Evolutionary conservation across 176 grass and related monocot species (phyloP).

Genomic region (Bromus sterilis): DNA sequence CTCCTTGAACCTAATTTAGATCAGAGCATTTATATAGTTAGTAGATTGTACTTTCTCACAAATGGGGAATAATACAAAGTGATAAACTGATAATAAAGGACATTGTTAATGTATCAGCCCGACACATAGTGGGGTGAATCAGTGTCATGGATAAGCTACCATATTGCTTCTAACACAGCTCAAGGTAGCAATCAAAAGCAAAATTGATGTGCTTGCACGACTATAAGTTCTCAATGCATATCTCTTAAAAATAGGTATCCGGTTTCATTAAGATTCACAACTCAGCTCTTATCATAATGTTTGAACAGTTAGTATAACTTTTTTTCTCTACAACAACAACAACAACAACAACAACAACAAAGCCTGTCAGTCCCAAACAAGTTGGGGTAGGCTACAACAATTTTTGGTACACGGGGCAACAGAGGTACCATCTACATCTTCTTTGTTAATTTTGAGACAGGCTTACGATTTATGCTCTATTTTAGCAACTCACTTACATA

Average conservation of each 20-base stretch:
- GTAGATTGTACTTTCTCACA: too few relatives aligned
- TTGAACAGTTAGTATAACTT: neutral
- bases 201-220: neutral
- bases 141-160: neutral
- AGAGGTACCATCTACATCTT: neutral
- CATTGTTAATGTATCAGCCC: neutral
- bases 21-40: neutral
- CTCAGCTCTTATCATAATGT: neutral
- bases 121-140: too few relatives aligned
- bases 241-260: neutral
- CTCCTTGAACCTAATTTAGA: neutral
- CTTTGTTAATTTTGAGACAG: neutral
- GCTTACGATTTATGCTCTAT: neutral
- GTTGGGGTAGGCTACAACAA: neutral
- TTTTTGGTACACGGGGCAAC: neutral
- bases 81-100: neutral
- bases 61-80: neutral
- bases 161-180: neutral
- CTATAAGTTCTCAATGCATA: neutral
- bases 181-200: neutral
- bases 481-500: neutral
- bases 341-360: too few relatives aligned
- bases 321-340: too few relatives aligned
- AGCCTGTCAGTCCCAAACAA: too few relatives aligned
- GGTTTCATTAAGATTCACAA: neutral